Conservation (phyloP, 148 eudicot species). For the Cornus suecica region DNA sequence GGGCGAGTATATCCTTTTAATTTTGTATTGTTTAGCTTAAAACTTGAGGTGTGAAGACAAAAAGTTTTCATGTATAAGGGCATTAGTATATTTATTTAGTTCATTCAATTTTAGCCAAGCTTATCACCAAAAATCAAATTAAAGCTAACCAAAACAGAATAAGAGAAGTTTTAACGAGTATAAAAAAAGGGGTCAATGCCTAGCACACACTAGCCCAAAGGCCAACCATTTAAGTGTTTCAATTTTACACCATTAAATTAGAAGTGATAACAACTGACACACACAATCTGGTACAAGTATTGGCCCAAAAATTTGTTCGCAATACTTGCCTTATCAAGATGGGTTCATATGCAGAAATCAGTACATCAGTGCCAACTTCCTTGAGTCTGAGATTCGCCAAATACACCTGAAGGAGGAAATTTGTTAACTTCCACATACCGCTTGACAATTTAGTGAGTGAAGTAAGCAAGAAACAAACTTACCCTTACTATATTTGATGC, state of each 20-base stretch:
- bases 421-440: slow-evolving; percentile 2
- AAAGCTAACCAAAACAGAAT: too few relatives aligned
- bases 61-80: too few relatives aligned
- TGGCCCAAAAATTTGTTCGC: background rate
- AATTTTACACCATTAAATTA: background rate
- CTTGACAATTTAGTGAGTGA: background rate
- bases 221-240: background rate
- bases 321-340: slow-evolving; percentile 65
- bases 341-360: slow-evolving; percentile 85
- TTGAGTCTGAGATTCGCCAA: slow-evolving; percentile 86
- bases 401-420: slow-evolving; percentile 57
- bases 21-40: background rate
- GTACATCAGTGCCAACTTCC: slow-evolving; percentile 80
- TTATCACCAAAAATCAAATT: too few relatives aligned
- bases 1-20: background rate
- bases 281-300: background rate
- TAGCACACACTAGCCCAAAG: background rate
- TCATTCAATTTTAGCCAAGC: too few relatives aligned
- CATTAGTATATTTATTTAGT: too few relatives aligned
- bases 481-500: slow-evolving; percentile 55
- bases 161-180: too few relatives aligned
- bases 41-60: too few relatives aligned
- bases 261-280: background rate
- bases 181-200: too few relatives aligned
- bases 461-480: background rate